A percentile compares a stretch with the other conserved stretches of the same genome.
These are phyloP conservation scores for Gynandropsis gynandra DNA, from an alignment of 345 rosid species.

Conservation along the genomic window DNA sequence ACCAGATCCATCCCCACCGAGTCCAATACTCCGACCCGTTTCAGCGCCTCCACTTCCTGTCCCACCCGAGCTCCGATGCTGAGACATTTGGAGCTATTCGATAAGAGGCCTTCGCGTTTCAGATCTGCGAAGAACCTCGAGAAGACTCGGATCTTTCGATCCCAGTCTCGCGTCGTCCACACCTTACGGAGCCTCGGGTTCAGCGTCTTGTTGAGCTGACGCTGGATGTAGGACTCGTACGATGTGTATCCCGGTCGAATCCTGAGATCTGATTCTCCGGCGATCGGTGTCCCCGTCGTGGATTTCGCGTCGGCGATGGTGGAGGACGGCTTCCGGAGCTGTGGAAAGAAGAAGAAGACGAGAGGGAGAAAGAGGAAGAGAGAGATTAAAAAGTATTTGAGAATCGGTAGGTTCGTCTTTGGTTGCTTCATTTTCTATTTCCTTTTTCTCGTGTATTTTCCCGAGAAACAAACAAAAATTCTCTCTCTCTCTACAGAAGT, in stretches of 20 bases:
- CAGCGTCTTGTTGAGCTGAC: conserved; percentile 85
- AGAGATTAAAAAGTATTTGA: conserved; percentile 32
- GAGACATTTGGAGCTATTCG: conserved; percentile 48
- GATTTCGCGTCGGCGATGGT: background rate
- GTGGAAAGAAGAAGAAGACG: conserved; percentile 32
- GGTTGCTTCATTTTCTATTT: conserved; percentile 21
- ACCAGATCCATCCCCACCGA: conserved; percentile 82
- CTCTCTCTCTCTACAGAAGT: conserved; percentile 1
- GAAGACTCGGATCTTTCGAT: conserved; percentile 66
- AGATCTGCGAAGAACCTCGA: conserved; percentile 44
- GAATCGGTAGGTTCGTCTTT: conserved; percentile 16
- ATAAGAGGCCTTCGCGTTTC: conserved; percentile 34
- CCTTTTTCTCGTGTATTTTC: too few relatives aligned
- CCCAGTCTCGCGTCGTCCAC: conserved; percentile 90
- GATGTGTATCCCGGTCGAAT: conserved; percentile 73
- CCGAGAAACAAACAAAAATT: conserved; percentile 4
- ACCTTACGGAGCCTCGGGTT: conserved; percentile 61
- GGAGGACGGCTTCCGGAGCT: conserved; percentile 18
- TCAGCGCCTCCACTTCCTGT: conserved; percentile 76
- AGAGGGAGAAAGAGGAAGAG: conserved; percentile 32
- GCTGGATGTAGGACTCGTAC: conserved; percentile 73
- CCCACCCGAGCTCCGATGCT: conserved; percentile 82
- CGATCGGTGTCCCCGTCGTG: background rate
- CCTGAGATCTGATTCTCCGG: conserved; percentile 21
- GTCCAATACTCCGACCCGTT: conserved; percentile 49